These are phyloP conservation scores for Ophiostoma triangulosporum DNA, from an alignment of 2,329 filamentous ascomycete genomes.

Conservation along the genomic window DNA sequence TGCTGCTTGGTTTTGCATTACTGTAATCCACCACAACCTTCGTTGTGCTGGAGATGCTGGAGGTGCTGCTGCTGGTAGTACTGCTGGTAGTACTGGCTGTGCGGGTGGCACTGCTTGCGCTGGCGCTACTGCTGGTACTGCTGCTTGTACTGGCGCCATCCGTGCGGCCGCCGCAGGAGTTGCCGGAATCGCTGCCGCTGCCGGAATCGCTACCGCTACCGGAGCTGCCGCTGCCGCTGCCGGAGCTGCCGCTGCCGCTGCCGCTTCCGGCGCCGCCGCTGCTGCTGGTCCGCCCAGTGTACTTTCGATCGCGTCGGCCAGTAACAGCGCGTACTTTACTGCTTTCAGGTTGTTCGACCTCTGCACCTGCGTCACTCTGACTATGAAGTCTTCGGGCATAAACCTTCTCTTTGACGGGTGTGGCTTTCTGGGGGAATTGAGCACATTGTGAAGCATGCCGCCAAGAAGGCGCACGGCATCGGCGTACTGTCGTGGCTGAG, in stretches of 20 bases:
- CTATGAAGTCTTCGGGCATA: neutral
- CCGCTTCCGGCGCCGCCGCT: no score
- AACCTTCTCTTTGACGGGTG: neutral
- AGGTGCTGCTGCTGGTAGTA: neutral
- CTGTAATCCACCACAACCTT: no score
- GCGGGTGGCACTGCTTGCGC: no score
- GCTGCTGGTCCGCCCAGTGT: no score
- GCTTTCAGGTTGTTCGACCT: neutral
- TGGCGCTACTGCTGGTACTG: neutral
- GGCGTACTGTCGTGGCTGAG: neutral
- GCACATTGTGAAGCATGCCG: neutral
- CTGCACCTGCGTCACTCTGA: neutral
- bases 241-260: no score
- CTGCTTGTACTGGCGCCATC: neutral
- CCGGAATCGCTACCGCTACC: no score
- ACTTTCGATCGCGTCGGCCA: no score
- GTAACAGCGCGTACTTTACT: neutral
- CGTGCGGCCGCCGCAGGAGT: neutral
- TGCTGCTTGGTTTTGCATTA: neutral
- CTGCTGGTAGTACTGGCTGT: no score
- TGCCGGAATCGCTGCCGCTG: no score
- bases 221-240: no score
- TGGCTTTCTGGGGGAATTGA: neutral
- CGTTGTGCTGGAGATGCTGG: neutral
- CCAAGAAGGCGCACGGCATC: neutral